Percentiles rank a stretch among this genome's conserved stretches.
Evolutionary conservation across 805 yeast species (phyloP).

Genomic region (Nakazawaea wyomingensis): DNA sequence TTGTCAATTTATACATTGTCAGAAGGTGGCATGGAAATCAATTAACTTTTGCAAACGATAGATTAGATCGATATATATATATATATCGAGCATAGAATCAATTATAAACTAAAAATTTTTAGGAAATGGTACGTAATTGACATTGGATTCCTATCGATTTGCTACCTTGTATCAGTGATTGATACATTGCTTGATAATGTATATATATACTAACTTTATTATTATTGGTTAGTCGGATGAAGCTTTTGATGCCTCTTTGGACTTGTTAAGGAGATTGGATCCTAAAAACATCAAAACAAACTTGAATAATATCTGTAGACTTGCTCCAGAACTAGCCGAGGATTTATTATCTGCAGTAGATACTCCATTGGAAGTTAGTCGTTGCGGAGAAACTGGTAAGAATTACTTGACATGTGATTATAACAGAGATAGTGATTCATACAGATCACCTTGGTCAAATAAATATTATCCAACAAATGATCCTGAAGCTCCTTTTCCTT

Average conservation of each 20-base stretch:
- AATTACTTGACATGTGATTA: constrained; percentile 84
- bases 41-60: too few species aligned
- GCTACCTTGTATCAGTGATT: too few species aligned
- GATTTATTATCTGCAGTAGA: constrained; percentile 85
- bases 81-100: too few species aligned
- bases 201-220: not conserved
- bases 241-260: constrained; percentile 71
- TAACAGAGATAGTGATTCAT: constrained; percentile 90
- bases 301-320: constrained; percentile 42
- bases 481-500: constrained; percentile 76
- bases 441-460: constrained; percentile 88
- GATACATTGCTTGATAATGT: not conserved
- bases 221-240: constrained; percentile 31
- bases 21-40: too few species aligned
- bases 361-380: constrained; percentile 59
- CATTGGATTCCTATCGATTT: too few species aligned
- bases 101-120: too few species aligned
- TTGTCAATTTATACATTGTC: too few species aligned
- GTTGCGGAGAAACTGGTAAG: constrained; percentile 54
- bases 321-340: constrained; percentile 71
- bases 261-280: constrained; percentile 67
- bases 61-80: too few species aligned
- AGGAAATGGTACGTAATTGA: not conserved
- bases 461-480: constrained; percentile 54
- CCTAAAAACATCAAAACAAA: constrained; percentile 52